Conservation (phyloP, 2,329 filamentous ascomycete genomes). For the Neonectria magnoliae region DNA sequence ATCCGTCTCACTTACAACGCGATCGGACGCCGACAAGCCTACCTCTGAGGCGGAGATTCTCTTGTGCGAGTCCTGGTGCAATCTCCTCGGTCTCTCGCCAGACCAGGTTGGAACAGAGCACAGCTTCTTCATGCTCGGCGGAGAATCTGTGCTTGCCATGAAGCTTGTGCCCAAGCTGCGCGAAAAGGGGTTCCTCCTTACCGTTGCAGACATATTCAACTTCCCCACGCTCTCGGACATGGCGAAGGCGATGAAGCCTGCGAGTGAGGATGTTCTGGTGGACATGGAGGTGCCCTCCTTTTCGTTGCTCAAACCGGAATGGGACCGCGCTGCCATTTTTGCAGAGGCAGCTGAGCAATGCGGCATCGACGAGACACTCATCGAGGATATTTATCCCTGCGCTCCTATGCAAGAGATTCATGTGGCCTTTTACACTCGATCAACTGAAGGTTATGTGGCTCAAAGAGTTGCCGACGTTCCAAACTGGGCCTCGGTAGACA, state of each 20-base stretch:
- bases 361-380: constrained; percentile 36
- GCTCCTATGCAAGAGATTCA: constrained; percentile 64
- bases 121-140: constrained; percentile 59
- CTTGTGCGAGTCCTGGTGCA: constrained; percentile 50
- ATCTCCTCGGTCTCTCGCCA: constrained; percentile 47
- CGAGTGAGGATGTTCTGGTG: constrained; percentile 21
- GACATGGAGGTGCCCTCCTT: constrained; percentile 48
- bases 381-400: constrained; percentile 64
- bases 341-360: constrained; percentile 48
- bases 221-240: constrained; percentile 56
- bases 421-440: constrained; percentile 60
- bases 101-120: constrained; percentile 49
- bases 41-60: constrained; percentile 33
- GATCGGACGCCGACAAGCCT: constrained; percentile 24
- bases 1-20: constrained; percentile 9
- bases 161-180: constrained; percentile 56
- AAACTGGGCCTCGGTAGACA: constrained; percentile 45
- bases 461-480: constrained; percentile 56
- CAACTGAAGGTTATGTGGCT: constrained; percentile 60
- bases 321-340: constrained; percentile 45
- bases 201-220: constrained; percentile 57
- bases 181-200: constrained; percentile 51
- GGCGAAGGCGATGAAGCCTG: constrained; percentile 48
- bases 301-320: constrained; percentile 48
- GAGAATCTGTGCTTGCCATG: constrained; percentile 63